These are phyloP conservation scores for Pulveroboletus ravenelii DNA, from an alignment of 768 basidiomycete genomes.

Conservation along the genomic window DNA sequence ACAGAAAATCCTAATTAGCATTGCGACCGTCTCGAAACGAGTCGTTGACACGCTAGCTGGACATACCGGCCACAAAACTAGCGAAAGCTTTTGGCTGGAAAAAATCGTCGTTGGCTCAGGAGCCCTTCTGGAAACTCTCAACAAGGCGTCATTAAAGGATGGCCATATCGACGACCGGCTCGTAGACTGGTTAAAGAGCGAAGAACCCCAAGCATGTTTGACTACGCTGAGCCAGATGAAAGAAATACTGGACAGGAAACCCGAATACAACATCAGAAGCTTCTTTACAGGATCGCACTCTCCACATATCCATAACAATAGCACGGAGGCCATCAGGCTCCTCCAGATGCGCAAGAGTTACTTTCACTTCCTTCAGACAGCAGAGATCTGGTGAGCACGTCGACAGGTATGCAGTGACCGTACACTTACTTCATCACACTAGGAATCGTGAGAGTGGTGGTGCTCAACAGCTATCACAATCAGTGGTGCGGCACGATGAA, in stretches of 20 bases:
- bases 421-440: not conserved
- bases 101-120: constrained; percentile 5
- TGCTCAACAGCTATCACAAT: not conserved
- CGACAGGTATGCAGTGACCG: not conserved
- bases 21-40: constrained; percentile 4
- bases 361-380: not conserved
- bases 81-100: constrained; percentile 4
- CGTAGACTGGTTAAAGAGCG: not conserved
- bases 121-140: constrained; percentile 3
- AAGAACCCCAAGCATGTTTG: not conserved
- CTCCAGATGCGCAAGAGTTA: not conserved
- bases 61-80: not conserved
- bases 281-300: not conserved
- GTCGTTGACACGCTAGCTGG: not conserved
- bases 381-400: not conserved
- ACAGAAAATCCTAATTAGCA: constrained; percentile 1
- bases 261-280: not conserved
- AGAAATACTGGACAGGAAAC: not conserved
- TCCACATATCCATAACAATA: not conserved
- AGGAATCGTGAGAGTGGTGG: not conserved
- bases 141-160: not conserved
- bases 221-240: not conserved
- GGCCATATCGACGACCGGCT: not conserved
- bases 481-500: not conserved
- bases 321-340: not conserved